Conservation (phyloP, 768 basidiomycete species). For the Leccinellum rugosiceps region DNA sequence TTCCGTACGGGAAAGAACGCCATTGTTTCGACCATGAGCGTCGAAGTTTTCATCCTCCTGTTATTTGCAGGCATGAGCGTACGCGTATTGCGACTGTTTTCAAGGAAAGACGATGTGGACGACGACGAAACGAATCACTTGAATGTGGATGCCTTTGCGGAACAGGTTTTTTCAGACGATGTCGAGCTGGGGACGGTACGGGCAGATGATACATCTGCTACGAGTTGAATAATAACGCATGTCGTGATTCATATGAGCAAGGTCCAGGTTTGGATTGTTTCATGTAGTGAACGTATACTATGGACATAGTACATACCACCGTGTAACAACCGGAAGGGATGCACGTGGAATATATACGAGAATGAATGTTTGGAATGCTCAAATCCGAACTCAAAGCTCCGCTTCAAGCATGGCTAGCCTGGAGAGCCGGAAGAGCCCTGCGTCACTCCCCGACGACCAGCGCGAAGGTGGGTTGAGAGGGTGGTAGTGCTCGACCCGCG, state of each 20-base stretch:
- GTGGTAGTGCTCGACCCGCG: no score
- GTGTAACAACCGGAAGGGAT: no score
- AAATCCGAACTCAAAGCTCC: no score
- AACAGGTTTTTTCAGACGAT: background rate
- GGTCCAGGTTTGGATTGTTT: background rate
- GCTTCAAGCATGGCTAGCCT: no score
- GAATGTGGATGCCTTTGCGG: background rate
- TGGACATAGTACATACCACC: no score
- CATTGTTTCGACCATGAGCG: background rate
- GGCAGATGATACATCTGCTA: background rate
- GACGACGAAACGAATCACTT: background rate
- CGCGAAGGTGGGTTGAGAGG: no score
- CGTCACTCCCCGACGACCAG: no score
- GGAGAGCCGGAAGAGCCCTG: no score
- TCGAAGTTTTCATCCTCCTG: conserved; percentile 9
- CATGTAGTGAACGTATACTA: no score
- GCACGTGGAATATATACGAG: no score
- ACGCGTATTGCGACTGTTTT: conserved; percentile 1
- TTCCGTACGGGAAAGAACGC: background rate
- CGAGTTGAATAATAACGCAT: background rate
- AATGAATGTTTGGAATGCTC: no score
- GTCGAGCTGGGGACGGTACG: background rate
- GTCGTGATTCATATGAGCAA: background rate
- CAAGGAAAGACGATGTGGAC: background rate
- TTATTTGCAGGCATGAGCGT: background rate